Percentiles rank a stretch among this genome's conserved stretches.
These are phyloP conservation scores for Cornus suecica DNA, from an alignment of 148 eudicot genomes.

Conservation along the genomic window DNA sequence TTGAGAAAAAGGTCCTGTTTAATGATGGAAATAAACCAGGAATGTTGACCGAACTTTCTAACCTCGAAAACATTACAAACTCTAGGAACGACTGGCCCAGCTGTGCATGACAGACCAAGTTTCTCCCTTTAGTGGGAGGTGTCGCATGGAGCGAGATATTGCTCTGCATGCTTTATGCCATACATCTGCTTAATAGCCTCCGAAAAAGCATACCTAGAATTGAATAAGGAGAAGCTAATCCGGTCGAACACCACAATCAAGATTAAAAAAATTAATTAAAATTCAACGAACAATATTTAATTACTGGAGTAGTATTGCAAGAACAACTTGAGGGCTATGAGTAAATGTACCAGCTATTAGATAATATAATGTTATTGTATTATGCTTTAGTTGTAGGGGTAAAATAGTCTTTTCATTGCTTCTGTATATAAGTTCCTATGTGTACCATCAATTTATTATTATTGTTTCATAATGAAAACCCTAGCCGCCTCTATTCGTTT, in stretches of 20 bases:
- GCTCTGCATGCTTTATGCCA: conserved; percentile 43
- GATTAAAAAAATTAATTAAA: not conserved
- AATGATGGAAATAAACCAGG: not conserved
- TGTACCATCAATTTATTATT: too few species aligned
- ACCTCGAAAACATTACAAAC: conserved; percentile 94
- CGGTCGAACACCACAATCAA: conserved; percentile 7
- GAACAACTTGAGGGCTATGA: not conserved
- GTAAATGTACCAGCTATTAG: conserved; percentile 73
- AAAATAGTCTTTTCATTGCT: too few species aligned
- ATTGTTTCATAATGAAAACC: too few species aligned
- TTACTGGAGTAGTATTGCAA: not conserved
- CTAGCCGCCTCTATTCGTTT: too few species aligned
- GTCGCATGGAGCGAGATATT: conserved; percentile 78
- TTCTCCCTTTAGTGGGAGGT: conserved; percentile 68
- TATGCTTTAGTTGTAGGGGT: too few species aligned
- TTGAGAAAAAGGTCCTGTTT: not conserved
- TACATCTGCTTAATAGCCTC: conserved; percentile 77
- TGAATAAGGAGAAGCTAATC: conserved; percentile 3
- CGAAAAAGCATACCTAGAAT: conserved; percentile 70
- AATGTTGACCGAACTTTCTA: not conserved
- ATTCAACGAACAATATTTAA: not conserved
- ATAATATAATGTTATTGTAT: too few species aligned
- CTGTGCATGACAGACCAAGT: conserved; percentile 93
- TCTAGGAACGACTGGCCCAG: conserved; percentile 90
- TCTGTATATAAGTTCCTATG: too few species aligned